Evolutionary conservation across 495 filamentous ascomycete species (phyloP), one percentile per base, ranked within the genome.

Genomic region (Talaromyces wortmannii): DNA sequence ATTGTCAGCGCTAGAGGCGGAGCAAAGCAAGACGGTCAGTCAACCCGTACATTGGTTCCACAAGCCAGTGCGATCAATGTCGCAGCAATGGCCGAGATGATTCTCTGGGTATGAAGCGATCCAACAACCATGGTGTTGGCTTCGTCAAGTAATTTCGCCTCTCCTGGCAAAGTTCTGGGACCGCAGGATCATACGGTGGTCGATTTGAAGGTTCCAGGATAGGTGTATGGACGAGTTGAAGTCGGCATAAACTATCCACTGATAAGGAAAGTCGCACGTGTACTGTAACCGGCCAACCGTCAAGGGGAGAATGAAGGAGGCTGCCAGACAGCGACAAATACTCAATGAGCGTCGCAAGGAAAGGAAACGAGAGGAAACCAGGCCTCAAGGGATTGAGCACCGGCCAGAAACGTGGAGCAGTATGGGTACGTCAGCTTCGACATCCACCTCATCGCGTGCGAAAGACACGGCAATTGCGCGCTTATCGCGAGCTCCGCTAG

Each of bases 61-160:
- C 90, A 95, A 57, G 91, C 88, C 55, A 98, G 74, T 36, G 92
- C 83, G 57, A 97, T 91, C 58, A 84, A 65, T 36, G 90, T 95
- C 18, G 89, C 92, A 31, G 94, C 94, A 61, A 91, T 70, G 50
- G 89, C 89, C 57, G 91, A 92, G 53, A 90, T 74, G 42, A 91
- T 68, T 67, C 90, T 71, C 29, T 65, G 65, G 32, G 62, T 68
- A 52, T 61, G 65, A 52, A 66, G 62, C 32, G 53, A 16, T 33
- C 67, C 66, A 36, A 55, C 57, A 33, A 60, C 46, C 67, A 75
- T 72, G 36, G 51, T 53, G 57, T n/a, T 72, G 36, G 53, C 52
- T 56, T n/a, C 42, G n/a, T 53, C 6, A 46, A 12, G 15, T 15
- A 31, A 45, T n/a, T 17, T 30, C 23, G 13, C 10, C 43, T 29